Base-by-base conservation (phyloP, 2,329 filamentous ascomycete species). In the Hypoxylon sp. region DNA sequence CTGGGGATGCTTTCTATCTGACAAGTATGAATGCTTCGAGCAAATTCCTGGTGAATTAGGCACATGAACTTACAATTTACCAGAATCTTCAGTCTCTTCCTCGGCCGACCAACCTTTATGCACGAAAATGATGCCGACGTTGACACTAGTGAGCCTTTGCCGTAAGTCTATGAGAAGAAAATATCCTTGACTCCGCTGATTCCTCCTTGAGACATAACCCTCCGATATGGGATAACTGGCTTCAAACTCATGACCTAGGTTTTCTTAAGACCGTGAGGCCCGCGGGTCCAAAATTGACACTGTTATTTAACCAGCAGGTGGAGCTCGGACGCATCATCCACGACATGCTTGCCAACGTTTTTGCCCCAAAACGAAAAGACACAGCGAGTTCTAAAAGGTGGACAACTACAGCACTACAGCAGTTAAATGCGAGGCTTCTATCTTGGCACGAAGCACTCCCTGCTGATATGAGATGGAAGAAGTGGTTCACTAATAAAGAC, bases 401-500 rank as follows among this genome's bases (percentile, higher is more conserved):
- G 35, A 37, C 35, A 6, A 37, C 35, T 5, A 37, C 35, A 37
- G 35, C 35, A 6, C 35, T 53, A 19, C 50, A 53, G 11, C 50
- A 53, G 11, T 17, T 53, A 2, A 53, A 53, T 37, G 50, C 50
- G 6, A 53, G 50, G 13, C 50, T 53, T 15, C 27, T 53, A 24
- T 53, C 50, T 53, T 53, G 50, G 50, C 50, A 53, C 31, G 50
- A 53, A 39, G 50, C 50, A 3, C 50, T 53, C 17, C 50, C 50
- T 35, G 31, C 31, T 10, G 50, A 53, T 52, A 53, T 53, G 50
- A 35, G 50, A 53, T 53, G 50, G 50, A 53, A 53, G 50, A 53
- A 54, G 13, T 54, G 32, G 51, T 54, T 54, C 11, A 54, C 51
- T 5, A 54, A 54, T 37, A 54, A 15, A 39, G 51, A 54, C 27